Base-by-base conservation (phyloP, 805 yeast species). In the Candida argentea region DNA sequence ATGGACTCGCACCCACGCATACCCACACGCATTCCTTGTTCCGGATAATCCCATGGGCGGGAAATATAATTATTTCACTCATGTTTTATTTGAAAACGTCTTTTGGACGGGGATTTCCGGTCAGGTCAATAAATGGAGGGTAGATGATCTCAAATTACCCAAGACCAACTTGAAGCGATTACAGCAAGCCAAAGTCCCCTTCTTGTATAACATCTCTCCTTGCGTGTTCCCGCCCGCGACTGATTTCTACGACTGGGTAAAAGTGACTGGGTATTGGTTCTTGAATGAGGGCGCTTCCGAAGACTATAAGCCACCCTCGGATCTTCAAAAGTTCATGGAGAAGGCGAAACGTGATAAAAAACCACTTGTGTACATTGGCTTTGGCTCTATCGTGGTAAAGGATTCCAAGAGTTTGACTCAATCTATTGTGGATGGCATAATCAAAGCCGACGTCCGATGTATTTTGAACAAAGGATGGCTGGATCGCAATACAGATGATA, bases 391-490 rank as follows among this genome's bases (percentile, higher is more conserved):
- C 49, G 94, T 89, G 5, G 96, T 89, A 3, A 65, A 76, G 3
- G 76, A 89, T 48, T 87, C 96, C 1, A 67, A 63, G 25, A 79
- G 74, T 30, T 65, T 89, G 52, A 85, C 95, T 1, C 54, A 65
- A 37, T 83, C 94, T 0, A 73, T 89, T 7, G 70, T 76, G 9
- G 79, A 79, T 21, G 89, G 95, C 0, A 94, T 89, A 2, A 37
- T 65, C 12, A 73, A 73, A 29, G 79, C 95, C 2, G 94, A 73
- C 42, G 94, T 89, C 1, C 59, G 84, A 37, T 89, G 96, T 54
- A 73, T 89, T 22, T 57, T 89, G 39, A 86, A 85, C 44, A 86
- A 87, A 48, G 97, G 97, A 0, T 89, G 97, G 97, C 81, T 95
- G 0, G 91, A 83, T 39, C 61, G 95, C 25, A 45, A 71, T 21